These are phyloP conservation scores for Bondarzewia mesenterica DNA, from an alignment of 1,284 basidiomycete species.

Conservation along the genomic window DNA sequence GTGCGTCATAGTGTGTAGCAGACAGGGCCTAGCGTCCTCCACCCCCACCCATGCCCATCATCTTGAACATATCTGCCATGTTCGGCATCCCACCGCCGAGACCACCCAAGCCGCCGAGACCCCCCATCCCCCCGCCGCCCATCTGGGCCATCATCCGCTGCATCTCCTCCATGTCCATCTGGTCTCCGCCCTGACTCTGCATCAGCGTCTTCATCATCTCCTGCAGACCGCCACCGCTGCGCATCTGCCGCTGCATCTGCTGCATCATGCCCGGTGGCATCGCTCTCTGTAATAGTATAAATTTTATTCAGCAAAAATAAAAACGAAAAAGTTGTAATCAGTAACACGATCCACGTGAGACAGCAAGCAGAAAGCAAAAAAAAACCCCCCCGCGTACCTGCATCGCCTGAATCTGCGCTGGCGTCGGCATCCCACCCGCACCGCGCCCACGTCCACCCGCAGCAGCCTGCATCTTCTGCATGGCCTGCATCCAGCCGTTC, in stretches of 20 bases:
- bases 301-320: not conserved
- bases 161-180: slow-evolving; percentile 82
- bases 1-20: too few relatives aligned
- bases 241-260: slow-evolving; percentile 77
- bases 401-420: slow-evolving; percentile 89
- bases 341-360: too few relatives aligned
- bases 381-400: slow-evolving; percentile 69
- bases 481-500: slow-evolving; percentile 84
- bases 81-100: slow-evolving; percentile 49
- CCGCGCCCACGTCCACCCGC: slow-evolving; percentile 81
- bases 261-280: slow-evolving; percentile 88
- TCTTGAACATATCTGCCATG: slow-evolving; percentile 73
- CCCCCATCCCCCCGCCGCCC: slow-evolving; percentile 41
- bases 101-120: slow-evolving; percentile 48
- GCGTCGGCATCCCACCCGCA: slow-evolving; percentile 79
- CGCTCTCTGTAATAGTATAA: slow-evolving; percentile 46
- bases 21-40: slow-evolving; percentile 25
- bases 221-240: slow-evolving; percentile 81
- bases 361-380: too few relatives aligned
- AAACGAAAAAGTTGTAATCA: slow-evolving; percentile 7
- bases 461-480: slow-evolving; percentile 86
- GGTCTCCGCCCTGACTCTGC: slow-evolving; percentile 81
- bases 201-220: slow-evolving; percentile 97
- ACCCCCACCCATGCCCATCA: slow-evolving; percentile 70
- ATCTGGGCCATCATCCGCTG: slow-evolving; percentile 87